Percentiles rank a stretch among this genome's conserved stretches.
Evolutionary conservation across 306 rosid species (phyloP).

Genomic region (Castanospermum australe): DNA sequence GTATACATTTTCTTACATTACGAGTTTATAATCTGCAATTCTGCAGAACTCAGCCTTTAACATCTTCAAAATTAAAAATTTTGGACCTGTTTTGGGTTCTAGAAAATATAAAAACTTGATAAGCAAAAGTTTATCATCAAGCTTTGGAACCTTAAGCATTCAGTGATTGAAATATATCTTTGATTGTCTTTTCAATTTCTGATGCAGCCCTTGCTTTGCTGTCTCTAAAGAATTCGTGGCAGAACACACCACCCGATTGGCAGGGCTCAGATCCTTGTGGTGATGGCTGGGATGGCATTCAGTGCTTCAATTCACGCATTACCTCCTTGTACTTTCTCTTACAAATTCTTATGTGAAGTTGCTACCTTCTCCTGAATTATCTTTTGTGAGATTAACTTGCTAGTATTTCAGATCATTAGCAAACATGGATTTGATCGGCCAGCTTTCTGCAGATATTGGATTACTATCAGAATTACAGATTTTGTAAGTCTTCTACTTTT

Average conservation of each 20-base stretch:
- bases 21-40: not conserved
- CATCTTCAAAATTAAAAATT: constrained; percentile 3
- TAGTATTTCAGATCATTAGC: constrained; percentile 46
- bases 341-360: not conserved
- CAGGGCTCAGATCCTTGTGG: constrained; percentile 41
- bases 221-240: constrained; percentile 17
- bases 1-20: not conserved
- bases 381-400: constrained; percentile 7
- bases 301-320: constrained; percentile 33
- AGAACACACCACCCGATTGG: constrained; percentile 40
- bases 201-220: constrained; percentile 30
- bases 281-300: constrained; percentile 42
- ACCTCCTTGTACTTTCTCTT: constrained; percentile 38
- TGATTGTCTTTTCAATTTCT: not conserved
- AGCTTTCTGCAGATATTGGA: constrained; percentile 49
- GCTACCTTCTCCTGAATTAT: constrained; percentile 15
- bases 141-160: not conserved
- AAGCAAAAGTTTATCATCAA: not conserved
- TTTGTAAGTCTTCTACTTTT: constrained; percentile 44
- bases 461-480: constrained; percentile 44
- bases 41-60: not conserved
- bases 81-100: not conserved
- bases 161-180: constrained; percentile 1
- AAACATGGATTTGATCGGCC: constrained; percentile 49
- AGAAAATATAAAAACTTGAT: not conserved